These are phyloP conservation scores for Zygoascus bituminiphila DNA, from an alignment of 805 yeast genomes.

Conservation along the genomic window DNA sequence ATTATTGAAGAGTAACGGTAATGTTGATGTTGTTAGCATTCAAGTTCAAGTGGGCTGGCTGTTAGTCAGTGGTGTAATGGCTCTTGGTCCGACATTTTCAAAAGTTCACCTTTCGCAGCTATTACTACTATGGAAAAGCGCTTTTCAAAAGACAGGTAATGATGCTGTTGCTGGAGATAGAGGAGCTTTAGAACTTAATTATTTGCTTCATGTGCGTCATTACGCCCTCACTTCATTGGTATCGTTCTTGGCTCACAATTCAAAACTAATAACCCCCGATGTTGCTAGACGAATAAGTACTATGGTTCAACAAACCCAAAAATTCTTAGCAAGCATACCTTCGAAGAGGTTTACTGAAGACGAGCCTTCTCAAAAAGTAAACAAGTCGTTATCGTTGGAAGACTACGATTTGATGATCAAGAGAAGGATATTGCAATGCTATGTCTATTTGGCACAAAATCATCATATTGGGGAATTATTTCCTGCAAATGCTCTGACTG, in stretches of 20 bases:
- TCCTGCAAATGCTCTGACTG: slow-evolving; percentile 33
- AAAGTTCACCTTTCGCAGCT: slow-evolving; percentile 51
- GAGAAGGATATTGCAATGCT: slow-evolving; percentile 40
- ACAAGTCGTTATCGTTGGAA: slow-evolving; percentile 14
- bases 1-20: slow-evolving; percentile 31
- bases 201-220: slow-evolving; percentile 43
- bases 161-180: slow-evolving; percentile 36
- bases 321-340: slow-evolving; percentile 22
- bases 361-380: slow-evolving; percentile 16
- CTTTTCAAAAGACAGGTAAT: slow-evolving; percentile 37
- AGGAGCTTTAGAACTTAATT: slow-evolving; percentile 28
- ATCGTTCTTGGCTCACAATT: slow-evolving; percentile 37
- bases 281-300: slow-evolving; percentile 40
- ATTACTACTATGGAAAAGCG: slow-evolving; percentile 54
- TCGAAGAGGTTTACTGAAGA: slow-evolving; percentile 24
- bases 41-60: slow-evolving; percentile 51
- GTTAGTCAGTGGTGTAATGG: slow-evolving; percentile 53
- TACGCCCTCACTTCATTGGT: slow-evolving; percentile 51
- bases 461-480: slow-evolving; percentile 22
- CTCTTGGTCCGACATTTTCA: slow-evolving; percentile 47
- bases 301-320: slow-evolving; percentile 38
- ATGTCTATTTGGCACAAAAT: slow-evolving; percentile 28
- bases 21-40: slow-evolving; percentile 27
- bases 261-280: slow-evolving; percentile 34
- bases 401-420: slow-evolving; percentile 33